These are phyloP conservation scores for Phytophthora pistaciae DNA, from an alignment of 352 stramenopile species.

Conservation along the genomic window DNA sequence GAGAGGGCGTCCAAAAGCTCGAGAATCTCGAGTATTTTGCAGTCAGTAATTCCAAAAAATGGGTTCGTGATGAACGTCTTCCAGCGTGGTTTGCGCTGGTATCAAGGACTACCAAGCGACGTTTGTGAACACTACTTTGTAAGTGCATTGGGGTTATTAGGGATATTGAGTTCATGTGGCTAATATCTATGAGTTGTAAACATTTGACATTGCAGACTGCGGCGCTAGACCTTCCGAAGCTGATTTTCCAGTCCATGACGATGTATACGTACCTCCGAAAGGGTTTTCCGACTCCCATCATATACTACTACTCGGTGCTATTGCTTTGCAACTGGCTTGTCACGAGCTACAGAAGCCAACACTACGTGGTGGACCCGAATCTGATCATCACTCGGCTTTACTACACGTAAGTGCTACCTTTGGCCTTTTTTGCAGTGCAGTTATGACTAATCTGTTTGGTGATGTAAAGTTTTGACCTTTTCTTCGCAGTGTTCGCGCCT, in stretches of 20 bases:
- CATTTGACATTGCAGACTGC: constrained; percentile 33
- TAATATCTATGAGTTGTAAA: neutral
- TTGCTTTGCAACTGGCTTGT: constrained; percentile 47
- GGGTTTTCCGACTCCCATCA: constrained; percentile 44
- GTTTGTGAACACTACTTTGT: constrained; percentile 7
- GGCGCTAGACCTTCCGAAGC: constrained; percentile 46
- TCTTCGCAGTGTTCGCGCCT: constrained; percentile 3
- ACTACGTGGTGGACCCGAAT: constrained; percentile 11
- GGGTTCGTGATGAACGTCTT: neutral
- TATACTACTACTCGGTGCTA: constrained; percentile 42
- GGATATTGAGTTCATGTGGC: neutral
- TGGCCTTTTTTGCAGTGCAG: neutral
- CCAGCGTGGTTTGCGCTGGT: neutral
- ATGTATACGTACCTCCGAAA: constrained; percentile 40
- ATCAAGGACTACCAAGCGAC: neutral
- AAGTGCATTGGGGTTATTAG: neutral
- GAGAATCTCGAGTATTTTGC: too few relatives aligned
- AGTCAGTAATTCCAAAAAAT: neutral
- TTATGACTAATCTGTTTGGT: neutral
- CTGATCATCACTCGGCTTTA: constrained; percentile 39
- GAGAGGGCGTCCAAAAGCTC: neutral
- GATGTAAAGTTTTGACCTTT: neutral
- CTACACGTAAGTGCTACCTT: constrained; percentile 30
- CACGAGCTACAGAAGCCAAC: constrained; percentile 49
- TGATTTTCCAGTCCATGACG: constrained; percentile 48